Conservation (phyloP, 1,139 yeast genomes). For the Saccharomyces hybrid region DNA sequence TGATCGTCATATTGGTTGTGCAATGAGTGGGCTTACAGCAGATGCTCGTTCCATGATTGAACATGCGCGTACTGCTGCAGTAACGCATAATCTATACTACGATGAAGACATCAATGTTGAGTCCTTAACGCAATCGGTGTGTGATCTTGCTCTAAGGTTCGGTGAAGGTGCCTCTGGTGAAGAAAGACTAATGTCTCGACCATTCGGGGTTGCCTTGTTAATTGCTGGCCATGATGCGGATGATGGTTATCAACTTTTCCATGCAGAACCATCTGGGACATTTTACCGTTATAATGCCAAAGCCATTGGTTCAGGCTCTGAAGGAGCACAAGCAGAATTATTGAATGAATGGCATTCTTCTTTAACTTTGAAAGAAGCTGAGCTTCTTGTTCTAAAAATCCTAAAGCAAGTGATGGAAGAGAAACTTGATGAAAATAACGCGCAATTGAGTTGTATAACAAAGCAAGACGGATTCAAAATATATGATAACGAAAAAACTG, state of each 20-base stretch:
- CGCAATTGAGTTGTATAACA: slow-evolving; percentile 92
- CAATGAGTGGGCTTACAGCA: slow-evolving; percentile 97
- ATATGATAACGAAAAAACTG: slow-evolving; percentile 78
- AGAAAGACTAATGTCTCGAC: slow-evolving; percentile 95
- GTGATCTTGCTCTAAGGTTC: slow-evolving; percentile 92
- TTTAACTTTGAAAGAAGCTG: slow-evolving; percentile 90
- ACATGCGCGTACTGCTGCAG: slow-evolving; percentile 90
- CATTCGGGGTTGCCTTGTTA: slow-evolving; percentile 95
- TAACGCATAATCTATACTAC: slow-evolving; percentile 81
- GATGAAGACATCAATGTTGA: slow-evolving; percentile 93
- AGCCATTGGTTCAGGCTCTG: slow-evolving; percentile 98
- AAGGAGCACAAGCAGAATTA: slow-evolving; percentile 97
- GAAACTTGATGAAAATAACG: slow-evolving; percentile 89
- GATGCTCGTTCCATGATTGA: slow-evolving; percentile 99
- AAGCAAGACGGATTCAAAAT: slow-evolving; percentile 79
- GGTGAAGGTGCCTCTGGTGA: slow-evolving; percentile 99
- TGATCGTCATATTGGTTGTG: slow-evolving; percentile 93
- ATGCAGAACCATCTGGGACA: slow-evolving; percentile 99
- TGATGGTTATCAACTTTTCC: slow-evolving; percentile 92
- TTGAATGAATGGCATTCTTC: slow-evolving; percentile 96
- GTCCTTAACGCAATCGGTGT: slow-evolving; percentile 89
- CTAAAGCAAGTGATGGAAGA: slow-evolving; percentile 99
- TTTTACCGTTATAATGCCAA: slow-evolving; percentile 96
- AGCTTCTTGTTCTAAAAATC: slow-evolving; percentile 77
- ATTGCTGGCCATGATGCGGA: slow-evolving; percentile 92